Evolutionary conservation across 2,329 filamentous ascomycete genomes (phyloP).

Genomic region (Phaeosphaeriaceae sp.): DNA sequence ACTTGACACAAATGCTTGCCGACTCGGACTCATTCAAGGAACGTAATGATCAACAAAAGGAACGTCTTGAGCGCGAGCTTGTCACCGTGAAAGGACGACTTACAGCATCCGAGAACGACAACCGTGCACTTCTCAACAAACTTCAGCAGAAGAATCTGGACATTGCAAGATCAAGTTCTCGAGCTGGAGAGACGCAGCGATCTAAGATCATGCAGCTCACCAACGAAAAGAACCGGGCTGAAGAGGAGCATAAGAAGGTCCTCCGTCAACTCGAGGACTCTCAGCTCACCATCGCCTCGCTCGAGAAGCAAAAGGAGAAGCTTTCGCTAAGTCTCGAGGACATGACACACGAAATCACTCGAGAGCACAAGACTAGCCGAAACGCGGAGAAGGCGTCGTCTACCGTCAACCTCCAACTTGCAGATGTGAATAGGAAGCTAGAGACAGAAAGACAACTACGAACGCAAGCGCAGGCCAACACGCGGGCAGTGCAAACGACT

Average conservation of each 20-base stretch:
- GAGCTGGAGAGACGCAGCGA: conserved; percentile 82
- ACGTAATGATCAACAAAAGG: conserved; percentile 92
- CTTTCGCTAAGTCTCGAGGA: conserved; percentile 87
- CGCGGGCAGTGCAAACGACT: conserved; percentile 78
- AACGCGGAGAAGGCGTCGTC: conserved; percentile 90
- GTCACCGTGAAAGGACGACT: conserved; percentile 89
- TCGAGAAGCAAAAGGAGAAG: conserved; percentile 96
- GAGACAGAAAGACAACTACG: conserved; percentile 90
- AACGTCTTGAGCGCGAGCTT: conserved; percentile 88
- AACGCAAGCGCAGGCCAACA: conserved; percentile 83
- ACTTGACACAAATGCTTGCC: conserved; percentile 83
- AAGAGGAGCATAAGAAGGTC: conserved; percentile 82
- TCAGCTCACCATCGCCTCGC: conserved; percentile 79
- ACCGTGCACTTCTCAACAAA: conserved; percentile 93
- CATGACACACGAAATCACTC: conserved; percentile 86
- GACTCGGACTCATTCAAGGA: conserved; percentile 89
- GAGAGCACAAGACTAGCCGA: conserved; percentile 87
- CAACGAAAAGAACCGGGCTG: conserved; percentile 80
- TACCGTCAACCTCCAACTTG: conserved; percentile 79
- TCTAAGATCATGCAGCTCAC: conserved; percentile 78
- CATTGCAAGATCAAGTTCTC: conserved; percentile 87
- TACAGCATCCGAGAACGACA: conserved; percentile 93
- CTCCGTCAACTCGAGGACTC: conserved; percentile 85
- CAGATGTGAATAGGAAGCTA: conserved; percentile 86
- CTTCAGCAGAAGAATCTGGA: conserved; percentile 97